phyloP scores from a whole-genome alignment of 768 basidiomycete species.

The Macrocybe gigantea region DNA sequence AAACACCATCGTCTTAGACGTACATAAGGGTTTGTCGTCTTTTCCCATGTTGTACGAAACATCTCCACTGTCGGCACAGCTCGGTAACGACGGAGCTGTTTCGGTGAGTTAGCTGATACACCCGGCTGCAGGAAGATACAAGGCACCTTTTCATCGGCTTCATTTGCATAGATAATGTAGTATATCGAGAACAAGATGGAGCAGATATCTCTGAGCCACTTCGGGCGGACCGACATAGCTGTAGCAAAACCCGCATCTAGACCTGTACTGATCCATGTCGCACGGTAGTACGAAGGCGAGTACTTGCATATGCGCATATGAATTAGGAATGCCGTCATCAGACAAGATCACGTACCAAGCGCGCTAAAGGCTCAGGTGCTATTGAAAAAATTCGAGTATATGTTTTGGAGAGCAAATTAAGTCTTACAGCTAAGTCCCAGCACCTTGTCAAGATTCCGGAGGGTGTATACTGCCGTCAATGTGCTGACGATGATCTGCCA shows the following conservation, averaged over 20 bases:
- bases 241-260: slow-evolving; percentile 98
- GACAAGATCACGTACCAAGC: slow-evolving; percentile 53
- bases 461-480: slow-evolving; percentile 77
- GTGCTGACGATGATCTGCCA: slow-evolving; percentile 92
- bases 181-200: slow-evolving; percentile 84
- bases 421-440: slow-evolving; percentile 73
- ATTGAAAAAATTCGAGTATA: slow-evolving; percentile 2
- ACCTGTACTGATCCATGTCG: slow-evolving; percentile 91
- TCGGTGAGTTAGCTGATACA: background rate
- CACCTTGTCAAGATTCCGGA: slow-evolving; percentile 81
- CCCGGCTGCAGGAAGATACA: background rate
- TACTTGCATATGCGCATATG: slow-evolving; percentile 44
- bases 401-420: background rate
- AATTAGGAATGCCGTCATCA: background rate
- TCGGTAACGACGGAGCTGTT: slow-evolving; percentile 82
- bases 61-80: slow-evolving; percentile 95
- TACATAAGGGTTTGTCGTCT: slow-evolving; percentile 90
- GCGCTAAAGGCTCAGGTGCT: slow-evolving; percentile 93
- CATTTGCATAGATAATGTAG: slow-evolving; percentile 81
- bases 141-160: slow-evolving; percentile 90
- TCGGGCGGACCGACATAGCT: slow-evolving; percentile 87
- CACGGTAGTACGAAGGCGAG: slow-evolving; percentile 89
- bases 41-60: slow-evolving; percentile 95
- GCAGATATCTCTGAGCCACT: slow-evolving; percentile 85
- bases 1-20: slow-evolving; percentile 13